Conservation (phyloP, 352 stramenopile genomes). For the Plasmopara halstedii region DNA sequence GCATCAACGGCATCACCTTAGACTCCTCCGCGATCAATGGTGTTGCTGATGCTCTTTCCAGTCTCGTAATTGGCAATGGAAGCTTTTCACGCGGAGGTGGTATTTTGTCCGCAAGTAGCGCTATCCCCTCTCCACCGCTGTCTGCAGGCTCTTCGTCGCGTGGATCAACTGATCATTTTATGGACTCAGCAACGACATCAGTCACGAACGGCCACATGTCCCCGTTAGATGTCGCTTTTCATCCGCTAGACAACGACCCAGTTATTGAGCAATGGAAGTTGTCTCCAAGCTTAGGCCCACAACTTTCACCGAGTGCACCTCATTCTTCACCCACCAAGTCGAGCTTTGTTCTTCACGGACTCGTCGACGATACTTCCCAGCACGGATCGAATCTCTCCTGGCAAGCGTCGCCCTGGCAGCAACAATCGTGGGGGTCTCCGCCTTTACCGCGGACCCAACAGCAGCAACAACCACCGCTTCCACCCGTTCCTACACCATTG, state of each 20-base stretch:
- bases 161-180: conserved; percentile 44
- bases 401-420: conserved; percentile 45
- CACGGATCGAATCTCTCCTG: conserved; percentile 32
- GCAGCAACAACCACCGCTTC: conserved; percentile 26
- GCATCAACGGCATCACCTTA: conserved; percentile 26
- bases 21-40: conserved; percentile 30
- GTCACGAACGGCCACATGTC: conserved; percentile 36
- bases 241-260: conserved; percentile 45
- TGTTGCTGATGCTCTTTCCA: conserved; percentile 64
- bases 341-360: conserved; percentile 34
- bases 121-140: conserved; percentile 32
- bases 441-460: conserved; percentile 23
- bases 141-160: conserved; percentile 53
- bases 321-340: conserved; percentile 36
- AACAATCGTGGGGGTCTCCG: conserved; percentile 46
- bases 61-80: conserved; percentile 50
- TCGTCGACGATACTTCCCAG: conserved; percentile 26
- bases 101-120: conserved; percentile 11
- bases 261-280: conserved; percentile 80
- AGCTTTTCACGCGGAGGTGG: conserved; percentile 13
- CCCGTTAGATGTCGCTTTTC: conserved; percentile 43
- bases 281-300: conserved; percentile 43
- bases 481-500: conserved; percentile 40
- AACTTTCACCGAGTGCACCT: conserved; percentile 32
- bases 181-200: conserved; percentile 24